Conservation (phyloP, 2,329 filamentous ascomycete genomes). For the Aspergillus aculeatus region DNA sequence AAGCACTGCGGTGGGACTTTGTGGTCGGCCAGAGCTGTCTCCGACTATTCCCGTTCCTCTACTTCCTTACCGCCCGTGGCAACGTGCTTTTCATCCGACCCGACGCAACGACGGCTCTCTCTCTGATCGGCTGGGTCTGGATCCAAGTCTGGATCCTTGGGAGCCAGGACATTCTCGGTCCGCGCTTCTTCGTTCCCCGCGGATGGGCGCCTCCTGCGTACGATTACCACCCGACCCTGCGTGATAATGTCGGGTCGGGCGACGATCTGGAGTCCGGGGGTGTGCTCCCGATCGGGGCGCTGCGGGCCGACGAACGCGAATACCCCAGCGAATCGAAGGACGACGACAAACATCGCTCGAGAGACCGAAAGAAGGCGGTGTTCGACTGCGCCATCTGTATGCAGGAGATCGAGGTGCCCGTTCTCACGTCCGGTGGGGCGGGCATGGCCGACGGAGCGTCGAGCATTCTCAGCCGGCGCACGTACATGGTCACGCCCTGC, state of each 20-base stretch:
- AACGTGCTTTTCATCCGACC: constrained; percentile 79
- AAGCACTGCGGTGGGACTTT: constrained; percentile 88
- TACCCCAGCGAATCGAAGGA: constrained; percentile 37
- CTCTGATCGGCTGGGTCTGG: constrained; percentile 79
- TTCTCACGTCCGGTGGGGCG: constrained; percentile 60
- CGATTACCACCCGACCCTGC: constrained; percentile 90
- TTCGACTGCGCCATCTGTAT: constrained; percentile 97
- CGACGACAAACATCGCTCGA: constrained; percentile 41
- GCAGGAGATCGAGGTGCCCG: constrained; percentile 84
- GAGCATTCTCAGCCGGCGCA: constrained; percentile 72
- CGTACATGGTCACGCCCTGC: constrained; percentile 97
- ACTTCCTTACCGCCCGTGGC: constrained; percentile 74
- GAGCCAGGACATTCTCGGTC: constrained; percentile 80
- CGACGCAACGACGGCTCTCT: constrained; percentile 63
- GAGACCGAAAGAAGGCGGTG: constrained; percentile 55
- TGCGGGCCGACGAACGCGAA: constrained; percentile 51
- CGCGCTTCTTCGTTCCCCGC: constrained; percentile 77
- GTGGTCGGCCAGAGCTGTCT: constrained; percentile 78
- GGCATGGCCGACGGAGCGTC: constrained; percentile 47
- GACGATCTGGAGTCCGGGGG: constrained; percentile 77
- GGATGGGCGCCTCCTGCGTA: constrained; percentile 67
- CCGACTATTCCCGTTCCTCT: constrained; percentile 75
- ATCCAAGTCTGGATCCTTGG: constrained; percentile 75
- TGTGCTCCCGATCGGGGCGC: constrained; percentile 70
- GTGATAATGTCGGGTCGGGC: constrained; percentile 53